Evolutionary conservation across 768 basidiomycete species (phyloP).

Genomic region (Pisolithus orientalis): DNA sequence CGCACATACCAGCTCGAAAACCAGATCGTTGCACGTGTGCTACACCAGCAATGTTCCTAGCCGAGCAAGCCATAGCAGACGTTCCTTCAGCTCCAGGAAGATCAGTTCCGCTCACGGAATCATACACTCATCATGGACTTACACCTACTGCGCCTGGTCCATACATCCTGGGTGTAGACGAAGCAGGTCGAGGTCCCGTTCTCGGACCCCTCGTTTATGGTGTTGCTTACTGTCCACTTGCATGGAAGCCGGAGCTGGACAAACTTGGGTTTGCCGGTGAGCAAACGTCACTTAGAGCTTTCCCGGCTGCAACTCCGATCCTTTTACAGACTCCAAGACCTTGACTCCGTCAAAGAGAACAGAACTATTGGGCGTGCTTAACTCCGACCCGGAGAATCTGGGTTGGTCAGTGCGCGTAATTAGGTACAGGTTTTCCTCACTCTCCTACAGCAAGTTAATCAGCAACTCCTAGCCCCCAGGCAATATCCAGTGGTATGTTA

Average conservation of each 20-base stretch:
- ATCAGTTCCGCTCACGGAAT: slow-evolving; percentile 51
- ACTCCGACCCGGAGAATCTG: slow-evolving; percentile 62
- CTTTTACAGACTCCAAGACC: slow-evolving; percentile 81
- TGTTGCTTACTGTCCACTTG: slow-evolving; percentile 83
- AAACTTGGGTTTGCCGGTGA: slow-evolving; percentile 86
- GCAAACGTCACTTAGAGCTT: slow-evolving; percentile 3
- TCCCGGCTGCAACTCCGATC: not conserved
- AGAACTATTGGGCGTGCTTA: slow-evolving; percentile 57
- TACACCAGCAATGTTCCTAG: too few species aligned
- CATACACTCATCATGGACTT: slow-evolving; percentile 76
- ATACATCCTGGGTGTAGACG: slow-evolving; percentile 97
- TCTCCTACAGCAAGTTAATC: not conserved
- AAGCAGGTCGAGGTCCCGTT: slow-evolving; percentile 94
- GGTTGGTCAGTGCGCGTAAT: slow-evolving; percentile 82
- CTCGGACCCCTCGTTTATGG: slow-evolving; percentile 95
- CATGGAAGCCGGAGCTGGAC: slow-evolving; percentile 70
- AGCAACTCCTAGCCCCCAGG: slow-evolving; percentile 61
- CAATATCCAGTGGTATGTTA: slow-evolving; percentile 90
- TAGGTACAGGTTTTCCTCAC: slow-evolving; percentile 34
- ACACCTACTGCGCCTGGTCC: slow-evolving; percentile 64
- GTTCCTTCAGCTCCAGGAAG: slow-evolving; percentile 57
- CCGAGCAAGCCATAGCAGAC: not conserved
- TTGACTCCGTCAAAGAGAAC: slow-evolving; percentile 68
- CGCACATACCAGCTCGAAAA: too few species aligned
- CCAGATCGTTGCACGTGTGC: too few species aligned